Conservation (phyloP, 2,329 filamentous ascomycete species). For the Penicillium sp. region DNA sequence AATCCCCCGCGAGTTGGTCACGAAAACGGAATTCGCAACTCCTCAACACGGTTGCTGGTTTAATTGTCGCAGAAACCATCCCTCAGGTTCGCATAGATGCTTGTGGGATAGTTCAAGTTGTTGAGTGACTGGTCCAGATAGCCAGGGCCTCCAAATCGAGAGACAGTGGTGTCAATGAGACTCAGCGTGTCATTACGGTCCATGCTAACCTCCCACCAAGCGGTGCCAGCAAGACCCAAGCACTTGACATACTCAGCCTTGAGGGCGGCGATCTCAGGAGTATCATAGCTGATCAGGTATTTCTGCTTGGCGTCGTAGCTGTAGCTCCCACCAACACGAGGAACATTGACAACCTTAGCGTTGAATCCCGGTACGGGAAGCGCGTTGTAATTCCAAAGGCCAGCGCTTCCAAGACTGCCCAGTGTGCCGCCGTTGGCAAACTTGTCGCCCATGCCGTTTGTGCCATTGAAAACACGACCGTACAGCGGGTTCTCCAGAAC, state of each 20-base stretch:
- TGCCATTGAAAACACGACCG: background rate
- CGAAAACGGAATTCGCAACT: too few relatives aligned
- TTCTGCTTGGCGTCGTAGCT: slow-evolving; percentile 1
- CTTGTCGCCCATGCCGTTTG: background rate
- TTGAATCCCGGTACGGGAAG: background rate
- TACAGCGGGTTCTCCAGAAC: background rate
- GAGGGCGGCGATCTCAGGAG: background rate
- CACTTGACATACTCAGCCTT: background rate
- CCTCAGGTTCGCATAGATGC: background rate
- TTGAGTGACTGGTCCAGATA: background rate
- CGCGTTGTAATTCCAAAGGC: background rate
- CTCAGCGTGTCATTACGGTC: background rate
- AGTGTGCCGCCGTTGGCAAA: background rate
- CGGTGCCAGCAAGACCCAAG: background rate
- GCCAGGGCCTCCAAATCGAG: background rate
- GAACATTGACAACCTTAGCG: background rate
- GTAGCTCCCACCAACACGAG: slow-evolving; percentile 1
- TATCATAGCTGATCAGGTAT: background rate
- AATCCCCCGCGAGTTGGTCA: too few relatives aligned
- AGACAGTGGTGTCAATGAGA: background rate
- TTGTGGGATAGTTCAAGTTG: background rate
- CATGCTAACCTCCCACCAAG: background rate
- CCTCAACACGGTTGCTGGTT: too few relatives aligned
- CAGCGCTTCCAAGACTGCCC: background rate
- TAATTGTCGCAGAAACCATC: background rate